Evolutionary conservation across 306 rosid species (phyloP), one percentile per base, ranked within the genome.

Genomic region (Cucumis melo): DNA sequence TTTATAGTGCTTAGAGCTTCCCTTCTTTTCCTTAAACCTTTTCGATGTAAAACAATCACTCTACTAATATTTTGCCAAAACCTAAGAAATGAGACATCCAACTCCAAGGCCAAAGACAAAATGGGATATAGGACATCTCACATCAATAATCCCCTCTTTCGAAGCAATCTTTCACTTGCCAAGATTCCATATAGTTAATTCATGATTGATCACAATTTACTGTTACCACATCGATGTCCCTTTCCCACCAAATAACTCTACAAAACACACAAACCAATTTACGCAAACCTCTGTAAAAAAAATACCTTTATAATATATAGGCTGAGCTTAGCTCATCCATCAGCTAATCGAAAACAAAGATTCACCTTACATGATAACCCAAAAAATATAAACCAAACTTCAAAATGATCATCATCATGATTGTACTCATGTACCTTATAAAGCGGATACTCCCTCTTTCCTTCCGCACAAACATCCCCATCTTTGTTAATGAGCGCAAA

Each of bases 401-500:
- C 56, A 38, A 42, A 42, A 51, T 17, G 10, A 38, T 7, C 8
- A 21, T 56, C 66, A 36, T 29, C 36, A 16, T 20, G 57, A 21
- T 24, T 38, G 34, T 21, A 57, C 54, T 29, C 55, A 54, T 6
- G 29, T 93, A 90, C 98, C 98, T 34, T 54, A 62, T 84, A 87
- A 5, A 59, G 65, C 0, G 89, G 96, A 79, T 91, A 91, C 10
- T 83, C 90, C 82, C 88, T 87, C 87, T 87, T 93, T 19, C 90
- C 92, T 84, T 93, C 89, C 10, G 91, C 88, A 8, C 80, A 87
- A 84, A 90, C 82, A 16, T 80, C 59, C 15, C 96, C 91, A 24
- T 24, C 77, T 53, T 80, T 83, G 82, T 93, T 90, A 54, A 93
- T 91, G 42, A 91, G 62, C 4, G 94, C 88, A 81, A 93, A 93